These are phyloP conservation scores for Candida pseudocylindracea DNA, from an alignment of 1,139 yeast species.

Conservation along the genomic window DNA sequence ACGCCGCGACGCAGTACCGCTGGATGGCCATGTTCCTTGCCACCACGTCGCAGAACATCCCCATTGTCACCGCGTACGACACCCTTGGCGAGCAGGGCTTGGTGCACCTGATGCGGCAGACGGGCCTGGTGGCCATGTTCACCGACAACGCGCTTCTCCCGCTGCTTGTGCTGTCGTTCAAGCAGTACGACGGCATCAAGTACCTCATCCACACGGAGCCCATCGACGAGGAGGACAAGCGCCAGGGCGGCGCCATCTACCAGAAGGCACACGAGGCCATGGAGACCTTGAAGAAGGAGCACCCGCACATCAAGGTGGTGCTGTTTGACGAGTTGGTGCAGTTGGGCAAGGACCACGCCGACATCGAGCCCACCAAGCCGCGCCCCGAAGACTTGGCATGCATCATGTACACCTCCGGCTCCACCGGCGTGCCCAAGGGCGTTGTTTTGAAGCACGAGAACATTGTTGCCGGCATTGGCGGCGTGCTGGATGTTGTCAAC, in stretches of 20 bases:
- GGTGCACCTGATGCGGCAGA: constrained; percentile 66
- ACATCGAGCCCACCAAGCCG: constrained; percentile 20
- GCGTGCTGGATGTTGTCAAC: constrained; percentile 46
- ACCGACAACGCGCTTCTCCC: constrained; percentile 58
- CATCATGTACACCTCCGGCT: constrained; percentile 97
- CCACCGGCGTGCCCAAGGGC: constrained; percentile 96
- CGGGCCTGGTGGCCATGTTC: constrained; percentile 57
- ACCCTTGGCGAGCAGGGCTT: constrained; percentile 87
- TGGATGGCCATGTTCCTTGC: constrained; percentile 88
- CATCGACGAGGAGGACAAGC: constrained; percentile 37
- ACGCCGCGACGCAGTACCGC: constrained; percentile 63
- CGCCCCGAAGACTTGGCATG: constrained; percentile 61
- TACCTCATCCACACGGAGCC: constrained; percentile 50
- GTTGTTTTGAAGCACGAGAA: constrained; percentile 68
- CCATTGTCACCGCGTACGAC: constrained; percentile 92
- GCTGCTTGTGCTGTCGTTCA: constrained; percentile 49
- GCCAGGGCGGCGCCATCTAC: constrained; percentile 37
- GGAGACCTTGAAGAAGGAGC: constrained; percentile 30
- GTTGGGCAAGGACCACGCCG: constrained; percentile 26
- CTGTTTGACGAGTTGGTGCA: constrained; percentile 43
- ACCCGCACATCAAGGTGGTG: constrained; percentile 58
- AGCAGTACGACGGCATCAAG: constrained; percentile 38
- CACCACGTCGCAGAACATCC: constrained; percentile 51
- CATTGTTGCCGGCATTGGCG: constrained; percentile 67
- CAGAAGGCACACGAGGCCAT: constrained; percentile 31